Base-by-base conservation (phyloP, 2,329 filamentous ascomycete genomes). In the Scedosporium dehoogii region DNA sequence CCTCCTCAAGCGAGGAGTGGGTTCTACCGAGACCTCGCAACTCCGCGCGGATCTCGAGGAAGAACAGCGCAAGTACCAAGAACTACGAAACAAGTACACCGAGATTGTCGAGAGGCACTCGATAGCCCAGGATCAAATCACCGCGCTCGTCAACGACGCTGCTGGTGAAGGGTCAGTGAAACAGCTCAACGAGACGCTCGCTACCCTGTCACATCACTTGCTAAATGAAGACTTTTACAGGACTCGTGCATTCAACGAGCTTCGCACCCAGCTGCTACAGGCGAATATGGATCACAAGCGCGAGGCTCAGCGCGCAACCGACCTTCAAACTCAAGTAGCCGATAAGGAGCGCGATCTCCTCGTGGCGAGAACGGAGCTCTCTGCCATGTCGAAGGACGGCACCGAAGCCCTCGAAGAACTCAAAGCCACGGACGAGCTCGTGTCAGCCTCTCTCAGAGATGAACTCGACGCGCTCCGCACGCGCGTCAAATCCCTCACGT, bases 41-140 rank as follows among this genome's bases (percentile, higher is more conserved):
- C 73, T 87, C 56, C 78, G 82, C 33, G 75, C 76, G 61, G 82
- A 87, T 65, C 74, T 86, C 33, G 84, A 87, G 58, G 78, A 82
- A 63, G 73, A 80, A 62, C 80, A 78, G 62, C 75, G 77, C 60
- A 78, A 79, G 65, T 74, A 76, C 44, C 79, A 82, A 63, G 73
- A 76, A 48, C 70, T 85, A n/a, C 81, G 84, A 67, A 74, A 79
- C 63, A 81, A 79, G 65, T 80, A 79, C 67, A 83, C 82, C 67
- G 79, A 81, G 4, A 73, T 85, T 1, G 81, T 84, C 64, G 83
- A 86, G 70, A 83, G 84, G 70, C 76, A 83, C 64, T 79, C 80
- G 14, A 74, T 86, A 58, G 74, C 77, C 6, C 81, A 85, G 69
- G 79, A 84, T 64, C 84, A 87, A 69, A 74, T 87, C 65, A 76